Evolutionary conservation across 768 basidiomycete genomes (phyloP), one percentile per base, ranked within the genome.

Genomic region (Podaxis sp.): DNA sequence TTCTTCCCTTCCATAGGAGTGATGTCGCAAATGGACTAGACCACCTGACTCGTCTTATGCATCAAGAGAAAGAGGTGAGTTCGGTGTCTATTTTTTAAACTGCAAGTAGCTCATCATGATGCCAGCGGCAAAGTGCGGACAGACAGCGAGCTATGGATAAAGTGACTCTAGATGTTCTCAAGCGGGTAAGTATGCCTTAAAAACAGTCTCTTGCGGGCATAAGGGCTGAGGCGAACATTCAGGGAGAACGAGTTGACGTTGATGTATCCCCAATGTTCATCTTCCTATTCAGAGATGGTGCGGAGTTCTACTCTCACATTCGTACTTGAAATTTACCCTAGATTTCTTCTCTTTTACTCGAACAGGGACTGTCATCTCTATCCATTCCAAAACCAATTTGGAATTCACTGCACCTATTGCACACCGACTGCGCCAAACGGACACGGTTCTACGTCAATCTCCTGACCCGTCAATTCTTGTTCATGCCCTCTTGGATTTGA

Each of bases 391-490:
- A 29, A 71, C 78, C 27, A 77, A 76, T 52, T 71, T 83, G 11
- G 72, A 75, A 43, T 80, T 86, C 64, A 85, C 85, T 1, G 72
- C 75, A 2, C 85, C 89, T 0, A 86, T 91, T 59, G 72, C 80
- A 19, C 73, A 77, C n/a, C 85, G 88, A 12, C 71, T 91, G 53
- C 76, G 78, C 22, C 82, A 83, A 61, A 74, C 78, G 2, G 85
- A 89, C 64, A 87, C 88, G 0, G 77, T 84, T 4, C 74, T 91
- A 4, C 79, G 88, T 33, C 80, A 77, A 49, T 84, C 86, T 0
- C 84, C 84, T 25, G 91, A 92, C 66, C 78, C 87, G 4, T 87
- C 87, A 11, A 73, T 93, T 12, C 76, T 93, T 7, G 80, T 92
- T 2, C 85, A 92, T 70, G 82, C 83, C 37, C 67, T 93, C 24